A percentile compares a stretch with the other conserved stretches of the same genome.
These are phyloP conservation scores for Rhododendron griersonianum DNA, from an alignment of 148 eudicot species.

Conservation along the genomic window DNA sequence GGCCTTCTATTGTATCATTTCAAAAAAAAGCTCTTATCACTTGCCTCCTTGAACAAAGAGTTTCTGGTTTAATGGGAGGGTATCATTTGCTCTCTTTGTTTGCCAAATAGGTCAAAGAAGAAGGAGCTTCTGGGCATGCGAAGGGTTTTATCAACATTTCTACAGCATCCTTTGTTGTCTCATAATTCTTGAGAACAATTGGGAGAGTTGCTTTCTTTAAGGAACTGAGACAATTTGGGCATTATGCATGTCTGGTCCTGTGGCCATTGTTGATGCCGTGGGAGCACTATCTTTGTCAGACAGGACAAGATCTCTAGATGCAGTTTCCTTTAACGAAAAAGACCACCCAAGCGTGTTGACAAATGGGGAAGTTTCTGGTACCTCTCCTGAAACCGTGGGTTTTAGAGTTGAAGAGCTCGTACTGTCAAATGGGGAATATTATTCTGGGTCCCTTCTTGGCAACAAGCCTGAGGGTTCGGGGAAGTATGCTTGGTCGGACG, in stretches of 20 bases:
- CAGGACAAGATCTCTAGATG: constrained; percentile 64
- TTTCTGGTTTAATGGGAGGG: neutral
- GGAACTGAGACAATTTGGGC: constrained; percentile 28
- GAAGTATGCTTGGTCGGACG: constrained; percentile 73
- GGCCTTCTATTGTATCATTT: neutral
- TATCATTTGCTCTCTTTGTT: constrained; percentile 1
- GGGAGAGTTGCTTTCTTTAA: constrained; percentile 18
- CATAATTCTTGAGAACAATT: constrained; percentile 11
- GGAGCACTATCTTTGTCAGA: constrained; percentile 38
- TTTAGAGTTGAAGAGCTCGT: constrained; percentile 56
- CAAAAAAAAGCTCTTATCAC: neutral
- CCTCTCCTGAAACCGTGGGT: constrained; percentile 45
- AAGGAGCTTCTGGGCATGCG: neutral
- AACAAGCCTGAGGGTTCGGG: constrained; percentile 88
- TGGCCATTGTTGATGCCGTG: constrained; percentile 41
- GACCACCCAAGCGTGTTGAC: constrained; percentile 18
- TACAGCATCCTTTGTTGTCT: neutral
- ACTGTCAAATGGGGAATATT: constrained; percentile 68
- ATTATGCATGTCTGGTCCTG: constrained; percentile 84
- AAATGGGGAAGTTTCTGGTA: constrained; percentile 42
- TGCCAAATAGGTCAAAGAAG: neutral
- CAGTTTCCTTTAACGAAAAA: constrained; percentile 28
- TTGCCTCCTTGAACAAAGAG: constrained; percentile 4
- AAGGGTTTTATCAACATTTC: neutral
- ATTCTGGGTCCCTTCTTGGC: constrained; percentile 66